These are phyloP conservation scores for Apiospora koreana DNA, from an alignment of 2,329 filamentous ascomycete species.

Conservation along the genomic window DNA sequence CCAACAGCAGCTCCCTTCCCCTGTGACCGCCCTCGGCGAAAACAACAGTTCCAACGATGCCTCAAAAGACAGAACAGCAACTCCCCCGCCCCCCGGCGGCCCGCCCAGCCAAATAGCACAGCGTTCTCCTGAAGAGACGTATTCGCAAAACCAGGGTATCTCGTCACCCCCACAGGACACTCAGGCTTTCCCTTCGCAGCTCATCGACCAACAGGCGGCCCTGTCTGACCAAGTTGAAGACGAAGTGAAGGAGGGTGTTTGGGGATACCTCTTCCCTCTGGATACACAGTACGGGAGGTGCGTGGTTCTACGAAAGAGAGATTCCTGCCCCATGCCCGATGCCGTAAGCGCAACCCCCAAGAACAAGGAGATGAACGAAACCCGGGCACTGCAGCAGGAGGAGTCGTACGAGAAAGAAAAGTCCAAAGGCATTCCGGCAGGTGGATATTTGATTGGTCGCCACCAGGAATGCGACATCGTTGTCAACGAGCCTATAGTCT, in stretches of 20 bases:
- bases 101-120: constrained; percentile 56
- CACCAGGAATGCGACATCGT: constrained; percentile 89
- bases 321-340: constrained; percentile 65
- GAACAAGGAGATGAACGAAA: constrained; percentile 41
- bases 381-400: constrained; percentile 55
- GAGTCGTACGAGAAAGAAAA: constrained; percentile 65
- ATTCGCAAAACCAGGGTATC: constrained; percentile 45
- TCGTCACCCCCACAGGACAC: constrained; percentile 66
- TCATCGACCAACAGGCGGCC: constrained; percentile 68
- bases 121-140: constrained; percentile 49
- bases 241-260: constrained; percentile 82
- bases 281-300: constrained; percentile 70
- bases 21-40: constrained; percentile 63
- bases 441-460: constrained; percentile 87
- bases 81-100: constrained; percentile 66
- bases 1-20: constrained; percentile 76
- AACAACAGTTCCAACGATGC: constrained; percentile 62
- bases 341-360: constrained; percentile 41
- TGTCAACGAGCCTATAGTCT: constrained; percentile 77
- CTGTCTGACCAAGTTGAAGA: constrained; percentile 83
- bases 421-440: constrained; percentile 62
- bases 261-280: constrained; percentile 90
- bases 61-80: constrained; percentile 69
- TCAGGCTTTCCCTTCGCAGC: constrained; percentile 70
- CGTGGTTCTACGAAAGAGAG: constrained; percentile 72